These are phyloP conservation scores for Cladosporium sp. DNA, from an alignment of 2,329 filamentous ascomycete species.

Conservation along the genomic window DNA sequence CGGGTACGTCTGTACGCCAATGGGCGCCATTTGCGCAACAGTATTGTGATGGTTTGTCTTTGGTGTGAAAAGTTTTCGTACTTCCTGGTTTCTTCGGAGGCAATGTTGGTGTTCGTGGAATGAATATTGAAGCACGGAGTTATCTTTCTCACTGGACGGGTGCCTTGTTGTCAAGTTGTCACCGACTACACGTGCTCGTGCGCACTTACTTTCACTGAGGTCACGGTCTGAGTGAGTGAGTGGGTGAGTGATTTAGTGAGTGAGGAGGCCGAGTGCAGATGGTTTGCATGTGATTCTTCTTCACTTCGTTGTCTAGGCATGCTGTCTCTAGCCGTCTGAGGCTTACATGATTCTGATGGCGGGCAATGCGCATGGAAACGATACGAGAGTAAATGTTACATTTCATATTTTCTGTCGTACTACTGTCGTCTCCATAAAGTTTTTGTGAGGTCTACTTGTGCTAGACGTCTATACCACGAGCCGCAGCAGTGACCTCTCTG, in stretches of 20 bases:
- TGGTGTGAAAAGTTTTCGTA: background rate
- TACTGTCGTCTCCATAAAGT: background rate
- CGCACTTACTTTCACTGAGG: background rate
- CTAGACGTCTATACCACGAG: background rate
- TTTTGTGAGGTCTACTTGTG: background rate
- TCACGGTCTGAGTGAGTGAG: background rate
- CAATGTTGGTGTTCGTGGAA: background rate
- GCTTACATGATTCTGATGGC: too few species aligned
- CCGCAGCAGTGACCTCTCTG: background rate
- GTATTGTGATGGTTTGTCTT: background rate
- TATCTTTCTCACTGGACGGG: background rate
- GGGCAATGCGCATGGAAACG: background rate
- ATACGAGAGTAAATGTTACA: background rate
- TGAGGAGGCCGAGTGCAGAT: background rate
- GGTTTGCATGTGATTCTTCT: background rate
- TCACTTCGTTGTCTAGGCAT: background rate
- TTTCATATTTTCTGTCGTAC: background rate
- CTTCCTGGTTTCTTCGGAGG: too few species aligned
- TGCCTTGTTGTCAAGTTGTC: background rate
- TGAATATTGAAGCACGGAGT: background rate
- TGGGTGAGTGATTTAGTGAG: background rate
- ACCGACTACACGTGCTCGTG: background rate
- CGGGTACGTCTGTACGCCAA: background rate
- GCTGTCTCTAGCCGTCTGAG: background rate
- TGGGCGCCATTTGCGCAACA: background rate